These are phyloP conservation scores for Lactifluus piperatus DNA, from an alignment of 768 basidiomycete species.

Conservation along the genomic window DNA sequence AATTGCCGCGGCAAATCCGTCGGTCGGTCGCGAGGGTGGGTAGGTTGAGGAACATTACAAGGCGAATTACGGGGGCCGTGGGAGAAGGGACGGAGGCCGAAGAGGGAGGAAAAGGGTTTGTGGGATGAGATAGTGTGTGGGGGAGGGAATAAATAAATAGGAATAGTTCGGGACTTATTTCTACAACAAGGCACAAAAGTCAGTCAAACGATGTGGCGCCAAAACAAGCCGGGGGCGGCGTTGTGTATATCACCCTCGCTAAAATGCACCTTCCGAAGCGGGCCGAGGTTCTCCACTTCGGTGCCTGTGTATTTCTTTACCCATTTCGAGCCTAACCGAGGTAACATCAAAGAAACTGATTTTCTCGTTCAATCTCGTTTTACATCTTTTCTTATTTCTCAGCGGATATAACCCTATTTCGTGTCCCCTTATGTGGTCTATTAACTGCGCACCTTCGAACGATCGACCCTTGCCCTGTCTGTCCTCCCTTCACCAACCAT, in stretches of 20 bases:
- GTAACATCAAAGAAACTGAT: slow-evolving; percentile 10
- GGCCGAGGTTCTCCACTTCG: slow-evolving; percentile 17
- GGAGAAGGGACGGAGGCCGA: slow-evolving; percentile 10
- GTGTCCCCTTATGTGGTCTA: slow-evolving; percentile 1
- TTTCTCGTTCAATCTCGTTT: slow-evolving; percentile 4
- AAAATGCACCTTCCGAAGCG: slow-evolving; percentile 13
- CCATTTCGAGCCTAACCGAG: slow-evolving; percentile 11
- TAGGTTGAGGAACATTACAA: background rate
- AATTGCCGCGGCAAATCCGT: slow-evolving; percentile 21
- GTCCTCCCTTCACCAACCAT: background rate
- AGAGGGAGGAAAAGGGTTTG: background rate
- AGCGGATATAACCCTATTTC: slow-evolving; percentile 13
- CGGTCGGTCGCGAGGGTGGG: slow-evolving; percentile 15
- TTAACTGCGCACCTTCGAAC: slow-evolving; percentile 1
- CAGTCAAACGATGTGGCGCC: slow-evolving; percentile 13
- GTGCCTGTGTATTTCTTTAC: slow-evolving; percentile 13
- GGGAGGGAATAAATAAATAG: no score
- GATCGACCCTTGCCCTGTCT: slow-evolving; percentile 10
- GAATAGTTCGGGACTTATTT: background rate
- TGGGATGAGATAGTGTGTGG: no score
- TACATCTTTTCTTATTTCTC: background rate
- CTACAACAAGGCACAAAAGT: background rate
- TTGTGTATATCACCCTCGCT: background rate
- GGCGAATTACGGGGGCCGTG: background rate
- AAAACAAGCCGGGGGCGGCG: slow-evolving; percentile 12